Evolutionary conservation across 1,284 basidiomycete species (phyloP), one percentile per base, ranked within the genome.

Genomic region (Cerrena zonata): DNA sequence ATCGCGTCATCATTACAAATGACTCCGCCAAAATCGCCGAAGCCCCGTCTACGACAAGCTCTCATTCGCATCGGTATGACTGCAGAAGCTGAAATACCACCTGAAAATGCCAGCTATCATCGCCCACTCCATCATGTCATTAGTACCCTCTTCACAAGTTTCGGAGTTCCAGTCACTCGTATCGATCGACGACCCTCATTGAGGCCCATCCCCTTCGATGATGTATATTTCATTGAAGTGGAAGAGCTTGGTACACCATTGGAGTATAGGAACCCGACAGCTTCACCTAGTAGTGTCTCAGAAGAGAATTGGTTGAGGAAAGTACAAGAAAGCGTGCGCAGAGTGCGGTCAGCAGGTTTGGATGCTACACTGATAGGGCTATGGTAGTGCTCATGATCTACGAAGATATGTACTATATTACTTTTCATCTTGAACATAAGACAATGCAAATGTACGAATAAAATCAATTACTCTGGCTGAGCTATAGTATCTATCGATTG

Each of bases 171-270:
- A 1, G 57, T 71, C 30, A 64, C 65, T n/a, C 77, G 82, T 4
- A 73, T 89, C 41, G 84, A 88, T 59, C 73, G 86, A 42, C 73
- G 86, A 50, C 86, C 86, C 0, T 74, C 76, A 2, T 46, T 72
- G 15, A 61, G 65, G 4, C 59, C 62, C 19, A 54, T 59, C n/a
- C 77, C 76, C 1, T 87, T 86, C 58, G 71, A 75, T 27, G 75
- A 79, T 62, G 65, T 78, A 15, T 87, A 88, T 59, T 64, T 69
- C 36, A 40, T 69, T 19, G 68, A 69, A 52, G 56, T 68, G 2
- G 60, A 64, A 22, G 63, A 65, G 39, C 44, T 53, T 11, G 56
- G 30, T 51, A 52, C 26, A 51, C 52, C 25, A 42, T 45, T n/a
- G 39, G 54, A 27, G 27, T 24, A 37, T 42, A 15, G 36, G 38